These are phyloP conservation scores for Penicillium psychrofluorescens DNA, from an alignment of 495 filamentous ascomycete species.

Conservation along the genomic window DNA sequence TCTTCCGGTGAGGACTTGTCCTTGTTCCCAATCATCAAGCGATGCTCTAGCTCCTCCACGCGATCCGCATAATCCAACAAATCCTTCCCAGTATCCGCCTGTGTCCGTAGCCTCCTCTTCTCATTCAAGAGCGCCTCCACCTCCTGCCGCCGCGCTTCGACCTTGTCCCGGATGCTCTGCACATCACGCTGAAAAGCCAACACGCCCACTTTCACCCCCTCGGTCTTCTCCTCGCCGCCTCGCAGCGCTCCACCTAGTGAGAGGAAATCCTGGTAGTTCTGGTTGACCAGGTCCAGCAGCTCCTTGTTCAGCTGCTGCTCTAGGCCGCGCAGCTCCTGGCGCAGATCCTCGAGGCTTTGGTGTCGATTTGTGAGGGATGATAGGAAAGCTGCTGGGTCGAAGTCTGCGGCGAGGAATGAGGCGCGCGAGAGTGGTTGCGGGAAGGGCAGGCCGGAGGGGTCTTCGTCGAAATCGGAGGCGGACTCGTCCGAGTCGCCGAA, in stretches of 20 bases:
- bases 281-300: conserved; percentile 86
- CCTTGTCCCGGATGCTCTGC: conserved; percentile 45
- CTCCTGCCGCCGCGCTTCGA: conserved; percentile 46
- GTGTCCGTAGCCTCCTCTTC: conserved; percentile 41
- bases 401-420: conserved; percentile 71
- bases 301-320: conserved; percentile 70
- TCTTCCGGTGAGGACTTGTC: conserved; percentile 11
- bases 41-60: conserved; percentile 66
- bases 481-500: conserved; percentile 46
- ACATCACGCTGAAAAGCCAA: conserved; percentile 79
- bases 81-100: conserved; percentile 53
- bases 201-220: conserved; percentile 83
- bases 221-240: conserved; percentile 85
- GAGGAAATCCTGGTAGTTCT: conserved; percentile 87
- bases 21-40: conserved; percentile 48
- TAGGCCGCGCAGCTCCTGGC: conserved; percentile 72
- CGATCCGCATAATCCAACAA: conserved; percentile 66
- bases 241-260: conserved; percentile 71
- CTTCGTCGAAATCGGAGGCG: conserved; percentile 49
- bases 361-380: conserved; percentile 77
- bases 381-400: conserved; percentile 77
- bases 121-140: conserved; percentile 47
- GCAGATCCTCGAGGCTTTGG: conserved; percentile 92
- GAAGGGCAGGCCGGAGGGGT: conserved; percentile 69
- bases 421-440: conserved; percentile 69